These are phyloP conservation scores for Echinosophora koreensis DNA, from an alignment of 306 rosid genomes.

Conservation along the genomic window DNA sequence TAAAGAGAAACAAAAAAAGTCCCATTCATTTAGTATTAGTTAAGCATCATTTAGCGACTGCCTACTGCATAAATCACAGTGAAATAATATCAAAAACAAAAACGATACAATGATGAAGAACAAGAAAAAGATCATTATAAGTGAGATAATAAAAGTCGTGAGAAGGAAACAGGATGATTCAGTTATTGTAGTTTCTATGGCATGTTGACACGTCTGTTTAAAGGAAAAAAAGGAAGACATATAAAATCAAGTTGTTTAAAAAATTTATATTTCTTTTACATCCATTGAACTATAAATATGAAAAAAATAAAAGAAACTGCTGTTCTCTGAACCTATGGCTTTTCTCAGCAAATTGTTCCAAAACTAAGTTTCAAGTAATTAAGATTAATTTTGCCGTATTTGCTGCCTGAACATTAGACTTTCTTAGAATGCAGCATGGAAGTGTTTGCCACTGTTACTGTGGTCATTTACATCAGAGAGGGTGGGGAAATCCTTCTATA, in stretches of 20 bases:
- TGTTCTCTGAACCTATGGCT: neutral
- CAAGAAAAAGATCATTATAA: neutral
- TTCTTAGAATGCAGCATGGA: neutral
- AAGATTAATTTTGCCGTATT: neutral
- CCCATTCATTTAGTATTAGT: neutral
- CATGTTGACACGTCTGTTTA: neutral
- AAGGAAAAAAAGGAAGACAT: neutral
- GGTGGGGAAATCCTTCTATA: neutral
- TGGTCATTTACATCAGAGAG: constrained; percentile 7
- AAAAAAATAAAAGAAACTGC: neutral
- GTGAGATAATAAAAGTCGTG: neutral
- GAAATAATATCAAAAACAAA: neutral
- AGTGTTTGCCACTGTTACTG: constrained; percentile 19
- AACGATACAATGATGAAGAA: neutral
- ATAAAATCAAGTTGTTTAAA: constrained; percentile 14
- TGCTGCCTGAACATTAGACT: neutral
- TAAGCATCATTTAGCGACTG: neutral
- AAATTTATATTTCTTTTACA: neutral
- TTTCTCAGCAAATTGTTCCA: neutral
- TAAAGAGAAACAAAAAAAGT: neutral
- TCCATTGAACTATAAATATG: neutral
- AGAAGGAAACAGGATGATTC: neutral
- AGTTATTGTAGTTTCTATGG: neutral
- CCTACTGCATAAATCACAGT: neutral
- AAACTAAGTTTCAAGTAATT: neutral